Conservation (phyloP, 164 flowering plant species). For the Kalanchoe fedtschenkoi region DNA sequence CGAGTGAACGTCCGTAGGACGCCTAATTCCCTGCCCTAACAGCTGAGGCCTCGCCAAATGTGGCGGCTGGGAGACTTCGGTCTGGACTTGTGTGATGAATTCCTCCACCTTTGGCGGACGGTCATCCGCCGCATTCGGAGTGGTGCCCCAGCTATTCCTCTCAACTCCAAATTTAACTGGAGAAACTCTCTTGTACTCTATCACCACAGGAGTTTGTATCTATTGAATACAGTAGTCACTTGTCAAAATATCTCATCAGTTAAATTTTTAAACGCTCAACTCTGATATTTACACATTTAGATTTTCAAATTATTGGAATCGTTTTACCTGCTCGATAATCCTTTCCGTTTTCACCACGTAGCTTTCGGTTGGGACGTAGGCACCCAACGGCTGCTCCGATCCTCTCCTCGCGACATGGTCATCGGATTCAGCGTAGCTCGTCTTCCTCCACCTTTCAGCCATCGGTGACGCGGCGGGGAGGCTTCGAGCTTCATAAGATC, state of each 20-base stretch:
- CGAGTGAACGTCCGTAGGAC: no score
- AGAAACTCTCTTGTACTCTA: slow-evolving; percentile 4
- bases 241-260: no score
- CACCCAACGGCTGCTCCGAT: slow-evolving; percentile 17
- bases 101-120: slow-evolving; percentile 22
- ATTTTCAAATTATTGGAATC: no score
- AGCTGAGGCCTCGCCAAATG: not conserved
- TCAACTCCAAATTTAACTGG: slow-evolving; percentile 1
- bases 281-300: no score
- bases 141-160: not conserved
- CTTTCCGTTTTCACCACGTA: slow-evolving; percentile 17
- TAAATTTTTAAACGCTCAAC: no score
- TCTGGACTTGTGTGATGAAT: slow-evolving; percentile 19
- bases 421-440: slow-evolving; percentile 25
- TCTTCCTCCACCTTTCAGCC: slow-evolving; percentile 11
- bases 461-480: slow-evolving; percentile 6
- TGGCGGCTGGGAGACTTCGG: slow-evolving; percentile 12
- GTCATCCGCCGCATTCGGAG: slow-evolving; percentile 11
- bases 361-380: slow-evolving; percentile 9
- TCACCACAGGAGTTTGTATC: slow-evolving; percentile 13
- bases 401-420: slow-evolving; percentile 31
- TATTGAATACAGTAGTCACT: no score
- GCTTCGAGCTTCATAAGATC: slow-evolving; percentile 1
- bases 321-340: slow-evolving; percentile 14
- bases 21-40: not conserved